phyloP scores from a whole-genome alignment of 495 filamentous ascomycete species.

The Aspergillus heteromorphus region DNA sequence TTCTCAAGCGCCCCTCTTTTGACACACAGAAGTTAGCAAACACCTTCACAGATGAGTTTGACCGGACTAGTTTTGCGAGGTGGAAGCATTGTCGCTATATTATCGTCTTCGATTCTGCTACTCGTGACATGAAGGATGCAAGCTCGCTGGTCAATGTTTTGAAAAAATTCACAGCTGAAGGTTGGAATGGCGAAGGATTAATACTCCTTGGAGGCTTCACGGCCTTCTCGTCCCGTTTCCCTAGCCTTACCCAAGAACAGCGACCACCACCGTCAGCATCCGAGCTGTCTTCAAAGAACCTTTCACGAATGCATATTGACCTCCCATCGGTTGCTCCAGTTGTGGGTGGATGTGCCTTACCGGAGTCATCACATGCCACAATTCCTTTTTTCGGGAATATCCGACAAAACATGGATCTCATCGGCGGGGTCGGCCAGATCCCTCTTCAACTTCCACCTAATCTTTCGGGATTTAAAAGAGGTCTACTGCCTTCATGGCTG shows the following conservation, averaged over 20 bases:
- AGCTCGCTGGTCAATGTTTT: constrained; percentile 71
- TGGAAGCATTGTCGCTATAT: constrained; percentile 74
- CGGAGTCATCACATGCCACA: constrained; percentile 55
- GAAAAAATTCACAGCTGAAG: constrained; percentile 85
- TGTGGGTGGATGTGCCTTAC: constrained; percentile 81
- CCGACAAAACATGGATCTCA: constrained; percentile 91
- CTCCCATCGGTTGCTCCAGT: constrained; percentile 63
- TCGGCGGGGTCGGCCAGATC: constrained; percentile 90
- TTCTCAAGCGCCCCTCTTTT: constrained; percentile 87
- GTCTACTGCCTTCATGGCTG: constrained; percentile 70
- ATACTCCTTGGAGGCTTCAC: constrained; percentile 61
- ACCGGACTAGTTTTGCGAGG: constrained; percentile 66
- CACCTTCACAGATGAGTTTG: constrained; percentile 73
- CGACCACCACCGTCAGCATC: constrained; percentile 18
- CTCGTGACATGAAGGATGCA: constrained; percentile 72
- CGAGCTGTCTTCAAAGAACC: constrained; percentile 32
- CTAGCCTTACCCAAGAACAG: constrained; percentile 31
- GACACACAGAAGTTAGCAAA: constrained; percentile 84
- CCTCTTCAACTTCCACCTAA: constrained; percentile 62
- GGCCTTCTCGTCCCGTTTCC: constrained; percentile 47
- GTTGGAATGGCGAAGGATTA: constrained; percentile 67
- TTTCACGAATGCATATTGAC: constrained; percentile 42
- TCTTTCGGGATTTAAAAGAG: constrained; percentile 39
- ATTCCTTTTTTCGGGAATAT: constrained; percentile 97
- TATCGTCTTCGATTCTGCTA: constrained; percentile 79